Conservation (phyloP, 768 basidiomycete genomes). For the Leccinellum albellum region DNA sequence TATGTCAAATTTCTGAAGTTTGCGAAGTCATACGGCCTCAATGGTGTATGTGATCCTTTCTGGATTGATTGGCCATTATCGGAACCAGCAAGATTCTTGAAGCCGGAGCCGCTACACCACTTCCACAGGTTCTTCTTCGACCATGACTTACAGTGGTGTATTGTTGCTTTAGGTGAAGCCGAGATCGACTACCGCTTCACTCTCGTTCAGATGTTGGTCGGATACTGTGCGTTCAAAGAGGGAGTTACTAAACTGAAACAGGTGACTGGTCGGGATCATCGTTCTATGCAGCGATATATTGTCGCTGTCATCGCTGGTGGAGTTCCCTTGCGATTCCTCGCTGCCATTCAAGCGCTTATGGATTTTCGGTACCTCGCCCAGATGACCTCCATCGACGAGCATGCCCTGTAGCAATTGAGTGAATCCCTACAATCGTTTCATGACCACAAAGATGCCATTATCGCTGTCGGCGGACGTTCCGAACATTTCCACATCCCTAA, state of each 20-base stretch:
- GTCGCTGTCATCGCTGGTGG: neutral
- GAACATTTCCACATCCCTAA: neutral
- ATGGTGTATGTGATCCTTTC: too few relatives aligned
- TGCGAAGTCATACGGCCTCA: too few relatives aligned
- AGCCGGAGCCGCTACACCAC: neutral
- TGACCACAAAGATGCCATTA: neutral
- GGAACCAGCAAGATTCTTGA: neutral
- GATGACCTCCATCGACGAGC: neutral
- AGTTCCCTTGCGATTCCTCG: neutral
- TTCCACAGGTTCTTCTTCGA: neutral
- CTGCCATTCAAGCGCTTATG: neutral
- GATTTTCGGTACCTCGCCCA: neutral
- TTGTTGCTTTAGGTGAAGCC: neutral
- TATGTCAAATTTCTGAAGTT: too few relatives aligned
- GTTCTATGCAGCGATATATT: neutral
- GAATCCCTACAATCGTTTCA: neutral
- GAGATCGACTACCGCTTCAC: neutral
- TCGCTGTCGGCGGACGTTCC: neutral
- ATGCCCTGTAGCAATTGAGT: neutral
- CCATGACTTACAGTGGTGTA: neutral
- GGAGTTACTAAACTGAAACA: neutral
- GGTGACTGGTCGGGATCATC: neutral
- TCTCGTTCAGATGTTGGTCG: neutral
- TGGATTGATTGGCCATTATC: neutral
- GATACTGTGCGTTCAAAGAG: neutral